Evolutionary conservation across 495 filamentous ascomycete species (phyloP).

Genomic region (Usnea hakonensis): DNA sequence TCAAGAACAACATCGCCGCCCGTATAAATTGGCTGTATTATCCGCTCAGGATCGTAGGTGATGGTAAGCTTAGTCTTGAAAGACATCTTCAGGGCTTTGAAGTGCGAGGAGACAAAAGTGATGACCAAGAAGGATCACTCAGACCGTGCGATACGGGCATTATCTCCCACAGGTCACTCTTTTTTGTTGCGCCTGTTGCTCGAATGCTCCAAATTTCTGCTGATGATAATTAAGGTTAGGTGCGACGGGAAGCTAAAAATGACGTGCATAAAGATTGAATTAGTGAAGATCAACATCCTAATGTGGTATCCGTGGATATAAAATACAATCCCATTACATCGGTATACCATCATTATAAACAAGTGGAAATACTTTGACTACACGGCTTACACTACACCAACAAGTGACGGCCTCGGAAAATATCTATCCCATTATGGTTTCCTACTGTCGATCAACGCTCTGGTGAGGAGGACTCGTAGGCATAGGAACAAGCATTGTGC

Average conservation of each 20-base stretch:
- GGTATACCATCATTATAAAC: no score
- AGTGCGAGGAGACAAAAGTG: neutral
- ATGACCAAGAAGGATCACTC: neutral
- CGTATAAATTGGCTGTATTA: slow-evolving; percentile 88
- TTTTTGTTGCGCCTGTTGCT: neutral
- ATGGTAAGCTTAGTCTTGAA: slow-evolving; percentile 43
- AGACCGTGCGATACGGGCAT: neutral
- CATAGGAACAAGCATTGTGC: neutral
- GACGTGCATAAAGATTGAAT: neutral
- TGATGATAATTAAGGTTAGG: no score
- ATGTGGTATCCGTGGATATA: no score
- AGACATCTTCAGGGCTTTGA: slow-evolving; percentile 30
- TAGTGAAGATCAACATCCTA: no score
- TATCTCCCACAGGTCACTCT: neutral
- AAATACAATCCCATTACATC: no score
- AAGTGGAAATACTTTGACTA: no score
- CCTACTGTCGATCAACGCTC: no score
- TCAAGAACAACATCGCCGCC: slow-evolving; percentile 82
- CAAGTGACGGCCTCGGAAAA: no score
- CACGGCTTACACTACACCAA: no score
- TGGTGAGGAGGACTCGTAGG: no score
- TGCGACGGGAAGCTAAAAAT: neutral
- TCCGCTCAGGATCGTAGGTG: slow-evolving; percentile 72
- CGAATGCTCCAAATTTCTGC: no score
- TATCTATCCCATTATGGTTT: no score